These are phyloP conservation scores for Aspergillus oerlinghausenensis DNA, from an alignment of 2,329 filamentous ascomycete species.

Conservation along the genomic window DNA sequence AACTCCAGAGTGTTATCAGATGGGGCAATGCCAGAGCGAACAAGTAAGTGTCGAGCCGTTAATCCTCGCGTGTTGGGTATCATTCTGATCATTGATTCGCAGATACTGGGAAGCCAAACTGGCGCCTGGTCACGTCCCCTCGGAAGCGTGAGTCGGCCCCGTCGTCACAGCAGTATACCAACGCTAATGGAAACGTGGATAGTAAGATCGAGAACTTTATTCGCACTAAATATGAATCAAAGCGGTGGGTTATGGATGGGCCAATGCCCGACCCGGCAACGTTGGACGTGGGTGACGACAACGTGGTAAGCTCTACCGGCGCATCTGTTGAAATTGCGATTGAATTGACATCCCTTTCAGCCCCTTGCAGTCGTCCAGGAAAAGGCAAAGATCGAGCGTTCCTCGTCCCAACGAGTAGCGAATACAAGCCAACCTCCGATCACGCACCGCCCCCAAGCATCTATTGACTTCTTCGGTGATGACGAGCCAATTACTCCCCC, in stretches of 20 bases:
- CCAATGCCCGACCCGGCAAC: constrained; percentile 88
- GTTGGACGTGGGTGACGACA: constrained; percentile 82
- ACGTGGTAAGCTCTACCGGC: constrained; percentile 55
- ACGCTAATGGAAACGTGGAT: constrained; percentile 9
- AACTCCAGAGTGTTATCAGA: constrained; percentile 84
- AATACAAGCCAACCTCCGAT: constrained; percentile 43
- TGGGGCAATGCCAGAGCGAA: constrained; percentile 97
- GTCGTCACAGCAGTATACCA: background rate
- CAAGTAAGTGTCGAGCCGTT: constrained; percentile 55
- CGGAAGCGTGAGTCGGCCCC: constrained; percentile 61
- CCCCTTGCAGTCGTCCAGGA: constrained; percentile 65
- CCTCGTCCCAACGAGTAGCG: constrained; percentile 50
- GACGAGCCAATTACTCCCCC: constrained; percentile 59
- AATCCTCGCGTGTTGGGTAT: background rate
- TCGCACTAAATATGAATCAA: constrained; percentile 96
- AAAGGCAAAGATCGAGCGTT: constrained; percentile 63
- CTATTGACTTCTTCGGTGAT: constrained; percentile 79
- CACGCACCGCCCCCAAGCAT: constrained; percentile 42
- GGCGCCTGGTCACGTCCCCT: constrained; percentile 83
- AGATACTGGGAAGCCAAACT: constrained; percentile 93
- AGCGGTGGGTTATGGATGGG: constrained; percentile 99
- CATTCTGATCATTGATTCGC: constrained; percentile 11
- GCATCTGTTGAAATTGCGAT: constrained; percentile 1
- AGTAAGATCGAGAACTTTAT: constrained; percentile 99
- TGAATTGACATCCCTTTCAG: constrained; percentile 33